phyloP scores from a whole-genome alignment of 805 yeast genomes.

The Pichia manshurica region DNA sequence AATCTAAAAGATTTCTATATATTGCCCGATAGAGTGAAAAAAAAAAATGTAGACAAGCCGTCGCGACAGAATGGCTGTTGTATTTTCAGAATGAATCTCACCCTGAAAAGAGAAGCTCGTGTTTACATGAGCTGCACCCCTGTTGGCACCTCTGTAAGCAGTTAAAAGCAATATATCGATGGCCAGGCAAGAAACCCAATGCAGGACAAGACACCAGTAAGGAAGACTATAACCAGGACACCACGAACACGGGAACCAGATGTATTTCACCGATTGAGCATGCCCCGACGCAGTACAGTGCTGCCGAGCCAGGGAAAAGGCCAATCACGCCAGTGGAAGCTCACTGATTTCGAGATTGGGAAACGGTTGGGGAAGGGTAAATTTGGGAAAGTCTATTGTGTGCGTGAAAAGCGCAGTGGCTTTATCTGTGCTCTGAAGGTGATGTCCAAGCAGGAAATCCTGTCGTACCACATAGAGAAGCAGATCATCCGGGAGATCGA shows the following conservation, averaged over 20 bases:
- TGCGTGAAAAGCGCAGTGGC: slow-evolving; percentile 65
- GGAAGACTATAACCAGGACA: neutral
- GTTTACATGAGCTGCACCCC: too few species aligned
- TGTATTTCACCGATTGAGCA: slow-evolving; percentile 14
- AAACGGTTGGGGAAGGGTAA: slow-evolving; percentile 87
- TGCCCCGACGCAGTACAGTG: slow-evolving; percentile 2
- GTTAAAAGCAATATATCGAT: too few species aligned
- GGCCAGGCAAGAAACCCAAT: neutral
- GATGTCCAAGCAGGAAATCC: slow-evolving; percentile 78
- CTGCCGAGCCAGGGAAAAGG: neutral
- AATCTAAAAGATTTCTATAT: neutral
- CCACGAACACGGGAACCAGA: slow-evolving; percentile 5
- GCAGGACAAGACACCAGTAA: neutral
- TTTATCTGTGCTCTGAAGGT: slow-evolving; percentile 86
- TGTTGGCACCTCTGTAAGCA: too few species aligned
- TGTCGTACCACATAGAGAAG: slow-evolving; percentile 68
- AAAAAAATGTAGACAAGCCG: neutral
- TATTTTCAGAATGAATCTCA: neutral
- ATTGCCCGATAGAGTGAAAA: neutral
- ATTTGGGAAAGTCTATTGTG: slow-evolving; percentile 90
- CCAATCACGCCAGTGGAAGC: slow-evolving; percentile 21
- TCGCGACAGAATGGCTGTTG: neutral
- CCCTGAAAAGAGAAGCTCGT: neutral
- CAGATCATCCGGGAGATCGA: slow-evolving; percentile 90
- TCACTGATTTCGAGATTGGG: slow-evolving; percentile 76